These are phyloP conservation scores for Logfia minima DNA, from an alignment of 129 eudicot species.

Conservation along the genomic window DNA sequence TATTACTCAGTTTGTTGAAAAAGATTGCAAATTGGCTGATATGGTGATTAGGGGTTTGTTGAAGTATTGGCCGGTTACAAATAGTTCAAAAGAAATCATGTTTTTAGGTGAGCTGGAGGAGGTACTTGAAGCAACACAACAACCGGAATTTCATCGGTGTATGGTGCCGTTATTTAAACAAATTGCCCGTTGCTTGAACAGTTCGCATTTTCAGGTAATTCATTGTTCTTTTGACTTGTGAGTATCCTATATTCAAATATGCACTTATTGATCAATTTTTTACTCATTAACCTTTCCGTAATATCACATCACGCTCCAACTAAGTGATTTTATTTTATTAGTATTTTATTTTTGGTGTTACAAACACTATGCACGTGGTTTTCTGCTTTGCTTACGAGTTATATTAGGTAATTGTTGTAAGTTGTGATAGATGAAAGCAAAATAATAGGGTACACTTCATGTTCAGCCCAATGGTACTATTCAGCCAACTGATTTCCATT, in stretches of 20 bases:
- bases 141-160: slow-evolving; percentile 74
- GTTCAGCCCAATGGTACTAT: background rate
- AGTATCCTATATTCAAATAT: background rate
- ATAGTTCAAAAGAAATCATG: slow-evolving; percentile 80
- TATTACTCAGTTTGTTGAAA: slow-evolving; percentile 73
- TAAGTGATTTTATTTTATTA: background rate
- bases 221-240: slow-evolving; percentile 7
- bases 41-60: slow-evolving; percentile 71
- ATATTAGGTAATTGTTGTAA: background rate
- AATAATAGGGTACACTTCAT: background rate
- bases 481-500: slow-evolving; percentile 30
- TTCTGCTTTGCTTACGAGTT: background rate
- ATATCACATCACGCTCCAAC: background rate
- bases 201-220: slow-evolving; percentile 84
- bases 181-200: slow-evolving; percentile 67
- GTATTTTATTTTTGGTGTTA: background rate
- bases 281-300: background rate
- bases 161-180: slow-evolving; percentile 79
- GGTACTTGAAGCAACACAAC: slow-evolving; percentile 79
- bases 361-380: background rate
- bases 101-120: slow-evolving; percentile 81
- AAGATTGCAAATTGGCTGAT: slow-evolving; percentile 87
- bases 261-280: background rate
- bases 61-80: slow-evolving; percentile 86
- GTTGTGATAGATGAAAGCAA: background rate